A percentile compares a stretch with the other conserved stretches of the same genome.
Conservation (phyloP, 768 basidiomycete species). For the Calocybe indica region DNA sequence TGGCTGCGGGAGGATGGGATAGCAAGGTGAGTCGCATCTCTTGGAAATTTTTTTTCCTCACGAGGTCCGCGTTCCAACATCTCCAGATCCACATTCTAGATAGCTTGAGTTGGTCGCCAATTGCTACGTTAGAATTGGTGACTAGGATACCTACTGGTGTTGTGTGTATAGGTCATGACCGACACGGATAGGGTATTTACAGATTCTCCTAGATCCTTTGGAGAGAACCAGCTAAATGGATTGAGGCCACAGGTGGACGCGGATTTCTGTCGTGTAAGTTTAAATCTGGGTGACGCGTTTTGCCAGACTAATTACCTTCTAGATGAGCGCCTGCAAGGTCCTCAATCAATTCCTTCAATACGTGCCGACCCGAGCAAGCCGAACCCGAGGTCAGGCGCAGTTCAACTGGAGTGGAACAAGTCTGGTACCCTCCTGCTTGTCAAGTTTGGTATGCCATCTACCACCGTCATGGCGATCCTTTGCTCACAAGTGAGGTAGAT, state of each 20-base stretch:
- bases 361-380: constrained; percentile 57
- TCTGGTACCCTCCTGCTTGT: constrained; percentile 69
- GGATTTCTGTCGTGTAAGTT: constrained; percentile 82
- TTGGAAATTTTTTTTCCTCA: too few relatives aligned
- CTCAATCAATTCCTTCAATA: constrained; percentile 42
- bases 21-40: constrained; percentile 53
- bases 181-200: background rate
- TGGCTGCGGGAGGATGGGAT: constrained; percentile 85
- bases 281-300: background rate
- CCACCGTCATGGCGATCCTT: background rate
- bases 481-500: constrained; percentile 4
- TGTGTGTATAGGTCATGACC: constrained; percentile 33
- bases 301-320: background rate
- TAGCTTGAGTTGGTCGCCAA: constrained; percentile 66
- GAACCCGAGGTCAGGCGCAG: constrained; percentile 59
- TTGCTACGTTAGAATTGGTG: constrained; percentile 56
- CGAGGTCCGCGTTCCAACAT: too few relatives aligned
- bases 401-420: constrained; percentile 78
- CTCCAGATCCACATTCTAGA: constrained; percentile 70
- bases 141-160: constrained; percentile 48
- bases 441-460: constrained; percentile 54
- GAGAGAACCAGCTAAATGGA: constrained; percentile 84
- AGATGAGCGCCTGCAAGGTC: constrained; percentile 65
- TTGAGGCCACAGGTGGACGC: constrained; percentile 74
- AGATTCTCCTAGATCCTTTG: constrained; percentile 55